Percentiles rank a stretch among this genome's conserved stretches.
These are phyloP conservation scores for Suillus cothurnatus DNA, from an alignment of 768 basidiomycete species.

Conservation along the genomic window DNA sequence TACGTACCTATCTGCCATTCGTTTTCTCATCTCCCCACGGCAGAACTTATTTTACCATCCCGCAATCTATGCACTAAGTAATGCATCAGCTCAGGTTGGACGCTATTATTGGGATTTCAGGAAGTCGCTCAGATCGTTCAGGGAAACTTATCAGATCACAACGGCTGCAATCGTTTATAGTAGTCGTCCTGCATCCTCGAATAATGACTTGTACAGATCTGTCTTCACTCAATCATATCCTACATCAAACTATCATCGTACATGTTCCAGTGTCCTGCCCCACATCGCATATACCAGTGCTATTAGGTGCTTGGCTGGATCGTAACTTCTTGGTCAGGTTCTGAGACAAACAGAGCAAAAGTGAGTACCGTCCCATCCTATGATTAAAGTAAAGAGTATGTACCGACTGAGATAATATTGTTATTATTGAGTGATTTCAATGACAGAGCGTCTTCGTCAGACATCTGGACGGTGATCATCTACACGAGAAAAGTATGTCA, in stretches of 20 bases:
- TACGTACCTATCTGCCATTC: not conserved
- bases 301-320: not conserved
- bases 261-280: not conserved
- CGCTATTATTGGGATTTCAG: not conserved
- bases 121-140: not conserved
- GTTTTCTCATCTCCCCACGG: not conserved
- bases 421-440: not conserved
- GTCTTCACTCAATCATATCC: not conserved
- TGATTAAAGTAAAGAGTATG: not conserved
- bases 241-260: not conserved
- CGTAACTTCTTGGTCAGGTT: not conserved
- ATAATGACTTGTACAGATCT: not conserved
- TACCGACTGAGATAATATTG: not conserved
- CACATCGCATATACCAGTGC: not conserved
- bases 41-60: slow-evolving; percentile 1
- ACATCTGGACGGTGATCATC: slow-evolving; percentile 1
- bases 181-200: not conserved
- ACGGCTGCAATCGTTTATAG: not conserved
- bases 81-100: not conserved
- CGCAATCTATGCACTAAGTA: slow-evolving; percentile 3
- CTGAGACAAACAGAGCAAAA: not conserved
- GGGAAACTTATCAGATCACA: not conserved
- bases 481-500: not conserved
- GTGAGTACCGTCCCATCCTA: not conserved
- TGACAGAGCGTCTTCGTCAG: not conserved